phyloP scores from a whole-genome alignment of 2,329 filamentous ascomycete species.

The Thielaviopsis euricoi region DNA sequence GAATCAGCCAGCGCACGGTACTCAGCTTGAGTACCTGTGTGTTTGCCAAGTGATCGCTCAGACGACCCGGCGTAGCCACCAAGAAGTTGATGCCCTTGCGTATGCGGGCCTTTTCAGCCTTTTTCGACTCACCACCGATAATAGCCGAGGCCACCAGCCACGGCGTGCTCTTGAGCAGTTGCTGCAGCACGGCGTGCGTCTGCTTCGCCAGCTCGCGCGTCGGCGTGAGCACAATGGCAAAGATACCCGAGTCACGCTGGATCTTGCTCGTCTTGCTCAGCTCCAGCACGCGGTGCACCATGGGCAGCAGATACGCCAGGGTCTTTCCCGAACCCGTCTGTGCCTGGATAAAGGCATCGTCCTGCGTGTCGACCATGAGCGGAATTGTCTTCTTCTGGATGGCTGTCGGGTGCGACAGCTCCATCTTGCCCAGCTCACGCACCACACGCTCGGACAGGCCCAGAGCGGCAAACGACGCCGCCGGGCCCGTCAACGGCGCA shows the following conservation, averaged over 20 bases:
- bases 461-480: constrained; percentile 72
- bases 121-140: constrained; percentile 51
- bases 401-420: constrained; percentile 77
- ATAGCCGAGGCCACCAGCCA: constrained; percentile 89
- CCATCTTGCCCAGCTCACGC: constrained; percentile 70
- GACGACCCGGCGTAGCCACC: constrained; percentile 80
- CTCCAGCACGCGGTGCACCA: constrained; percentile 73
- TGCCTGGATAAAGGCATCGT: constrained; percentile 89
- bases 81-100: constrained; percentile 91
- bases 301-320: constrained; percentile 81
- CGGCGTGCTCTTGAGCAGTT: constrained; percentile 70
- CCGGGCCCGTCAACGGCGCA: constrained; percentile 69
- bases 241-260: constrained; percentile 73
- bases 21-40: constrained; percentile 79
- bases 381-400: constrained; percentile 85
- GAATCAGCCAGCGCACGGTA: constrained; percentile 79
- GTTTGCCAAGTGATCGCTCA: constrained; percentile 84
- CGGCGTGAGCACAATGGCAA: constrained; percentile 84
- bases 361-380: constrained; percentile 62
- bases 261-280: constrained; percentile 50
- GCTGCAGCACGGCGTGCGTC: constrained; percentile 74
- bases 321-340: constrained; percentile 98
- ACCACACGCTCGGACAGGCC: constrained; percentile 70
- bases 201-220: constrained; percentile 91
- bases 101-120: constrained; percentile 79